Conservation (phyloP, 2,329 filamentous ascomycete species). For the Claviceps cyperi region DNA sequence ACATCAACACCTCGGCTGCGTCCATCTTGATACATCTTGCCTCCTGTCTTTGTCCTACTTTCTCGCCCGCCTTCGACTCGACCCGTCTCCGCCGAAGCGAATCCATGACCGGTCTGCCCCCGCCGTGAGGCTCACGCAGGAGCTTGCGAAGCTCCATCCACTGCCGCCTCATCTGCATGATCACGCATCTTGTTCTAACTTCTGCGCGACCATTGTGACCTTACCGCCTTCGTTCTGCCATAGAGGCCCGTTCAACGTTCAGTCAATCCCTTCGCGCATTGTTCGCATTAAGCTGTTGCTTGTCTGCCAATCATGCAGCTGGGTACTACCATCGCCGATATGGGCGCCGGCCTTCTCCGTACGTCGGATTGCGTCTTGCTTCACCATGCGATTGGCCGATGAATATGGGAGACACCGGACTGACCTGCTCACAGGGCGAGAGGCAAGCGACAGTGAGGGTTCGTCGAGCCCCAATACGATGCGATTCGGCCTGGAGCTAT, state of each 20-base stretch:
- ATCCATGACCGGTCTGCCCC: constrained; percentile 11
- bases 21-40: too few relatives aligned
- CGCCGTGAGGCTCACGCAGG: constrained; percentile 12
- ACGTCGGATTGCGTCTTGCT: constrained; percentile 5
- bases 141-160: constrained; percentile 4
- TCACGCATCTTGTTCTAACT: neutral
- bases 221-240: neutral
- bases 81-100: neutral
- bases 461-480: constrained; percentile 3
- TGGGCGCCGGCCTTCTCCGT: constrained; percentile 21
- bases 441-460: constrained; percentile 23
- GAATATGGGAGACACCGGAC: neutral
- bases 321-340: constrained; percentile 13
- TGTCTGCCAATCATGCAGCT: constrained; percentile 11
- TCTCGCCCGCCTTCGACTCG: neutral
- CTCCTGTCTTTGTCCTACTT: neutral
- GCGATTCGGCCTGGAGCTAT: neutral
- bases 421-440: constrained; percentile 4
- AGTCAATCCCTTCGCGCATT: neutral
- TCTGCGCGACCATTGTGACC: neutral
- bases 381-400: neutral
- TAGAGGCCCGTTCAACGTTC: neutral
- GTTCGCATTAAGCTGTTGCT: neutral
- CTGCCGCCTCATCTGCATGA: neutral
- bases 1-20: neutral